These are phyloP conservation scores for Hypomyces perniciosus DNA, from an alignment of 2,329 filamentous ascomycete genomes.

Conservation along the genomic window DNA sequence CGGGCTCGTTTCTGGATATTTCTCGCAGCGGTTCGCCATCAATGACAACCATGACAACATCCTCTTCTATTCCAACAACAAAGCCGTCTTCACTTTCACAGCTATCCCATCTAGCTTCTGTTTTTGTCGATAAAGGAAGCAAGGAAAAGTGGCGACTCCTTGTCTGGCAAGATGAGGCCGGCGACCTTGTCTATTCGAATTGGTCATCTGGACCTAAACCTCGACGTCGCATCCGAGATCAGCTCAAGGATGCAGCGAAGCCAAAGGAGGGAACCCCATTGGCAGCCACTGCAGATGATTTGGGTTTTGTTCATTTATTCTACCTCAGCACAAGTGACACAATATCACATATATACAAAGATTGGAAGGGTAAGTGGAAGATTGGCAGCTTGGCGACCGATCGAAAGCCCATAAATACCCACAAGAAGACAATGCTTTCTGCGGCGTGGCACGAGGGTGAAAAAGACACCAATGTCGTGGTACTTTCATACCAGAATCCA, in stretches of 20 bases:
- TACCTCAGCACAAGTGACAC: slow-evolving; percentile 16
- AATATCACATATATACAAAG: slow-evolving; percentile 14
- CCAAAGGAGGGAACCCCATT: slow-evolving; percentile 17
- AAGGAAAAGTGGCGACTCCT: slow-evolving; percentile 13
- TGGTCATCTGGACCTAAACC: slow-evolving; percentile 1
- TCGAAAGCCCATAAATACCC: slow-evolving; percentile 3
- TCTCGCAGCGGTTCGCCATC: neutral
- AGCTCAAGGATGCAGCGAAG: slow-evolving; percentile 8
- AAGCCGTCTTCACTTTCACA: neutral
- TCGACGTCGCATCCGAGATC: neutral
- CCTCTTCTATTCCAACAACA: neutral
- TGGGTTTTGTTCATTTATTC: slow-evolving; percentile 18
- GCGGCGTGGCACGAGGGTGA: slow-evolving; percentile 16
- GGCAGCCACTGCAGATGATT: slow-evolving; percentile 14
- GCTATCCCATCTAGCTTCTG: slow-evolving; percentile 14
- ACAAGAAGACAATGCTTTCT: slow-evolving; percentile 15
- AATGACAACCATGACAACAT: neutral
- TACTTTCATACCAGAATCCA: slow-evolving; percentile 15
- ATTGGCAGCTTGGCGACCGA: slow-evolving; percentile 6
- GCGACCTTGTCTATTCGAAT: slow-evolving; percentile 16
- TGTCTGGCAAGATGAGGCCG: slow-evolving; percentile 19
- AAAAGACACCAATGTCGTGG: slow-evolving; percentile 10
- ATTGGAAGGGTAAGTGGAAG: slow-evolving; percentile 14
- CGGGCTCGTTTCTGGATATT: neutral
- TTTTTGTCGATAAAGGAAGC: slow-evolving; percentile 5